Conservation (phyloP, 2,329 filamentous ascomycete species). For the Apiospora phragmitis region DNA sequence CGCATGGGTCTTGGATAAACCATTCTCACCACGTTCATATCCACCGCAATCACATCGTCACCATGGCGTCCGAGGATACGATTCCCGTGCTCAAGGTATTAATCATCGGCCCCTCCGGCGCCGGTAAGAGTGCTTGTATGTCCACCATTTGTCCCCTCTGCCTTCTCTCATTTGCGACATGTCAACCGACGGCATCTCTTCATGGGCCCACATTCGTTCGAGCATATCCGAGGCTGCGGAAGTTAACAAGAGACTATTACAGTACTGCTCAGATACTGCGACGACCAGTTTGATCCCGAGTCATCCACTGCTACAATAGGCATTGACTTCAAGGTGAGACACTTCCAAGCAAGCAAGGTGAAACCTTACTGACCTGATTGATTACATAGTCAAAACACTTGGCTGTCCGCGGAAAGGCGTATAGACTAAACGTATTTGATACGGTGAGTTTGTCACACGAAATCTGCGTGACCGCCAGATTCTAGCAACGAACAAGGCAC, state of each 20-base stretch:
- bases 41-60: conserved; percentile 10
- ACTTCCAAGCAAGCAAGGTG: neutral
- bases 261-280: conserved; percentile 57
- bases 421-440: conserved; percentile 54
- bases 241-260: neutral
- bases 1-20: neutral
- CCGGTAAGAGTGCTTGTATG: conserved; percentile 56
- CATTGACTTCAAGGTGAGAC: conserved; percentile 54
- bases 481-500: neutral
- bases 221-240: conserved; percentile 6
- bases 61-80: conserved; percentile 46
- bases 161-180: neutral
- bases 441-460: conserved; percentile 36
- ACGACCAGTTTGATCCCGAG: conserved; percentile 58
- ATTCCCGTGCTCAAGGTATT: conserved; percentile 54
- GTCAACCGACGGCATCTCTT: neutral
- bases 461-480: neutral
- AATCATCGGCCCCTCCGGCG: conserved; percentile 56
- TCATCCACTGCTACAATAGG: conserved; percentile 56
- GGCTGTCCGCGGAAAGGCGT: conserved; percentile 50
- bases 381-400: conserved; percentile 50
- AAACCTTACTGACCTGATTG: neutral
- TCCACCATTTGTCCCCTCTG: conserved; percentile 14
- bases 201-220: neutral
- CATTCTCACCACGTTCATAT: neutral